Evolutionary conservation across 805 yeast species (phyloP), one percentile per base, ranked within the genome.

Genomic region (Wickerhamomyces alni): DNA sequence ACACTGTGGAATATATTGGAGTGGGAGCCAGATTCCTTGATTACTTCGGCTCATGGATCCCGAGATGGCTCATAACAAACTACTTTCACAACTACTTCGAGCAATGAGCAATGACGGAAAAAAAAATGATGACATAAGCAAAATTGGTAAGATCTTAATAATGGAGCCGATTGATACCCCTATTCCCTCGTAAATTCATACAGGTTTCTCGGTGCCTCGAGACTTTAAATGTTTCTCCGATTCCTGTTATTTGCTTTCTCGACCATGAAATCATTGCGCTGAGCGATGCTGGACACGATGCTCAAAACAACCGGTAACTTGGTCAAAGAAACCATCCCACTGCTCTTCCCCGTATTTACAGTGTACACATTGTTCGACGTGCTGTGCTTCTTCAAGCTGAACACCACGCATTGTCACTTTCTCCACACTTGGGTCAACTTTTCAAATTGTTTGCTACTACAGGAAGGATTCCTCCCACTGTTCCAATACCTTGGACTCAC

Each of bases 11-110:
- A 10, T 55, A 52, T 35, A 40, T 46, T 28, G 60, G 60, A 2
- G 31, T 45, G 12, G 59, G 57, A 8, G 50, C 60, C 2, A 40
- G 58, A 17, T 41, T 45, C 13, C 30, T 54, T 5, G 30, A 40
- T 6, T 29, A 12, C 16, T 52, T 48, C 24, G 55, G 54, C 3
- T 12, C 31, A 2, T 43, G 42, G 41, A 40, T 54, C 4, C 59
- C 60, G 9, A 31, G 43, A 8, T 54, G 53, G 54, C 8, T 52
- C 1, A 27, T 50, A 7, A 32, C 35, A 1, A 43, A 38, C 38
- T 51, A 50, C 33, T 48, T 42, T 38, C 21, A 29, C 16, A 37
- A 41, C 26, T 46, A 43, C 33, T 41, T 50, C 19, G 35, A n/a
- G 32, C 19, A 22, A 38, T 5, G 32, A 34, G n/a, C n/a, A n/a